Conservation (phyloP, 495 filamentous ascomycete genomes). For the Staphylotrichum longicolle region DNA sequence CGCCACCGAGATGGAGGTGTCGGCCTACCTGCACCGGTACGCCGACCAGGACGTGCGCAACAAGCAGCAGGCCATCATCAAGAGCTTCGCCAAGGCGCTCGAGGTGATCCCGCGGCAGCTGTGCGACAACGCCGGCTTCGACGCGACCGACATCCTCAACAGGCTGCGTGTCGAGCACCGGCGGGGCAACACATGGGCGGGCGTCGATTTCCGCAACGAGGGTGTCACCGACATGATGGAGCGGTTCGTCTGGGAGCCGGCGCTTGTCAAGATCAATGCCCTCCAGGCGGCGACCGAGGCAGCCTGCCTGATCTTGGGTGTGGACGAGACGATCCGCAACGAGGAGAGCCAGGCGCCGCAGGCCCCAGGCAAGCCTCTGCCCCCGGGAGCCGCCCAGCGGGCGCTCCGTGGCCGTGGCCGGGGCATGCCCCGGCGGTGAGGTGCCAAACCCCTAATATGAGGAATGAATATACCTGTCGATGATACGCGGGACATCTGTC, state of each 20-base stretch:
- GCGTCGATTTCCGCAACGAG: constrained; percentile 92
- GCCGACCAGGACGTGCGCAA: constrained; percentile 88
- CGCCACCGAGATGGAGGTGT: constrained; percentile 95
- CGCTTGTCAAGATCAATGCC: constrained; percentile 94
- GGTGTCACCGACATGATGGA: constrained; percentile 89
- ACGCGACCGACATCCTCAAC: constrained; percentile 96
- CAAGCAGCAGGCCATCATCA: constrained; percentile 97
- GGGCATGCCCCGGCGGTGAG: constrained; percentile 82
- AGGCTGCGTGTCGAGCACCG: constrained; percentile 90
- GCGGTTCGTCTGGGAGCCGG: constrained; percentile 95
- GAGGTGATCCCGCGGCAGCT: constrained; percentile 96
- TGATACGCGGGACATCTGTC: too few species aligned
- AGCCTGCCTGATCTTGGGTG: constrained; percentile 87
- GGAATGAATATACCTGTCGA: constrained; percentile 20
- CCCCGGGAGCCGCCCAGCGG: constrained; percentile 88
- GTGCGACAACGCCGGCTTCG: constrained; percentile 97
- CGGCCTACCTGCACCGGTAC: constrained; percentile 83
- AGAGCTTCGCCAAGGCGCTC: constrained; percentile 94
- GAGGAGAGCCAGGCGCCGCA: constrained; percentile 83
- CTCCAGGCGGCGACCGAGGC: constrained; percentile 95
- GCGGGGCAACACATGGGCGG: constrained; percentile 87
- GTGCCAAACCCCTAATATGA: constrained; percentile 14
- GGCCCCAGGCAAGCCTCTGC: constrained; percentile 72
- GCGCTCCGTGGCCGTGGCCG: constrained; percentile 83
- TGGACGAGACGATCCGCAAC: constrained; percentile 97